Evolutionary conservation across 257 asterid genomes (phyloP).

Genomic region (Forsythia suspensa): DNA sequence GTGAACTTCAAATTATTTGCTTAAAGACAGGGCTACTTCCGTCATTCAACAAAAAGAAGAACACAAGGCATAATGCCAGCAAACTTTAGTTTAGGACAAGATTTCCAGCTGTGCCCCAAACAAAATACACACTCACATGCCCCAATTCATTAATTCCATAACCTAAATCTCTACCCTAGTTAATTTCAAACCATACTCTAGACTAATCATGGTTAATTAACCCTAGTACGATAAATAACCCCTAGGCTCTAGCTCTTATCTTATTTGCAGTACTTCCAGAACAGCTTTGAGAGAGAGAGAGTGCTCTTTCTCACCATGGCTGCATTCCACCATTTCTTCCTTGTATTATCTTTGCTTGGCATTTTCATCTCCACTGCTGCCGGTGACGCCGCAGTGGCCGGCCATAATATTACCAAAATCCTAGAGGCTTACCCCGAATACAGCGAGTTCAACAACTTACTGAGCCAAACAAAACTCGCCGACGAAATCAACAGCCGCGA

Average conservation of each 20-base stretch:
- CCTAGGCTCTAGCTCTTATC: conserved; percentile 5
- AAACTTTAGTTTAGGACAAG: conserved; percentile 13
- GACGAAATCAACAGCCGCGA: conserved; percentile 94
- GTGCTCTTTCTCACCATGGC: conserved; percentile 40
- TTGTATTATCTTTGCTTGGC: conserved; percentile 35
- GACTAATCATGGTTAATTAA: conserved; percentile 10
- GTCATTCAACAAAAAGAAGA: conserved; percentile 18
- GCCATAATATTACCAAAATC: conserved; percentile 72
- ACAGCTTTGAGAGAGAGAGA: neutral
- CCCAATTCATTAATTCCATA: conserved; percentile 10
- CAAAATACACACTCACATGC: conserved; percentile 25
- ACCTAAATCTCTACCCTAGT: neutral
- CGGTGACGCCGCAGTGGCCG: conserved; percentile 32
- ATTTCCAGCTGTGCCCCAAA: conserved; percentile 41
- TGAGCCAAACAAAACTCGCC: conserved; percentile 82
- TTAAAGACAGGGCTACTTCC: conserved; percentile 17
- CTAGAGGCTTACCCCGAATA: conserved; percentile 69
- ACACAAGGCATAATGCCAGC: conserved; percentile 18
- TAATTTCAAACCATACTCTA: neutral
- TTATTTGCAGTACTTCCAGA: conserved; percentile 12
- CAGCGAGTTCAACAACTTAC: conserved; percentile 65
- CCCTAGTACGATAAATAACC: conserved; percentile 18
- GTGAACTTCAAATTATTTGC: neutral
- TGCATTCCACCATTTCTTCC: conserved; percentile 29
- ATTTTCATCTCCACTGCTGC: conserved; percentile 24